These are phyloP conservation scores for Pseudogymnoascus sp. DNA, from an alignment of 2,329 filamentous ascomycete genomes.

Conservation along the genomic window DNA sequence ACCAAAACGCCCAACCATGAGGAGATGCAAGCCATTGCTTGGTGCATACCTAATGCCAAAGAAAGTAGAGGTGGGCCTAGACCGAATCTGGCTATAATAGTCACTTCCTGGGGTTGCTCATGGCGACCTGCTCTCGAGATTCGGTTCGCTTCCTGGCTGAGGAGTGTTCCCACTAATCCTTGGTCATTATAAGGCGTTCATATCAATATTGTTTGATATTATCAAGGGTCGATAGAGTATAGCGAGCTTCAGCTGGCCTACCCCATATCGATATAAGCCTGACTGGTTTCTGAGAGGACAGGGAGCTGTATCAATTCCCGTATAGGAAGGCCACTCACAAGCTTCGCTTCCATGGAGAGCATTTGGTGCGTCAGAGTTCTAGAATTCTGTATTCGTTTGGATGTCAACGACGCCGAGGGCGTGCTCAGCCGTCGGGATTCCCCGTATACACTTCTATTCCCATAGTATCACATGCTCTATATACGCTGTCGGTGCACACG, in stretches of 20 bases:
- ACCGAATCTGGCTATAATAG: background rate
- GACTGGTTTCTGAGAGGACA: background rate
- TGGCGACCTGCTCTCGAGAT: background rate
- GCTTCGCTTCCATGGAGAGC: background rate
- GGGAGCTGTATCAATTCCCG: background rate
- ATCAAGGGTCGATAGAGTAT: background rate
- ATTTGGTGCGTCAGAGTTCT: background rate
- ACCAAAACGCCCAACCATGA: background rate
- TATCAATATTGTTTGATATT: background rate
- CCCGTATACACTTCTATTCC: background rate
- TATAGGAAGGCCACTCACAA: background rate
- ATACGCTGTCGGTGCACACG: background rate
- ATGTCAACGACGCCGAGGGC: background rate
- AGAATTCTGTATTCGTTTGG: background rate
- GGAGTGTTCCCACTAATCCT: background rate
- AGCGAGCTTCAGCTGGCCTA: background rate
- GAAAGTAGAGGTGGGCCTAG: background rate
- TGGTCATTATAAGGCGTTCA: background rate
- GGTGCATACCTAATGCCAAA: background rate
- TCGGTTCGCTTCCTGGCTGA: background rate
- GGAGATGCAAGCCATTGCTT: background rate
- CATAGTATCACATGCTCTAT: background rate
- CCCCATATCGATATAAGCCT: background rate
- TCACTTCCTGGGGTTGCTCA: background rate
- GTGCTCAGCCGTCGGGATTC: background rate